These are phyloP conservation scores for Leccinum subfulvum DNA, from an alignment of 1,284 basidiomycete genomes.

Conservation along the genomic window DNA sequence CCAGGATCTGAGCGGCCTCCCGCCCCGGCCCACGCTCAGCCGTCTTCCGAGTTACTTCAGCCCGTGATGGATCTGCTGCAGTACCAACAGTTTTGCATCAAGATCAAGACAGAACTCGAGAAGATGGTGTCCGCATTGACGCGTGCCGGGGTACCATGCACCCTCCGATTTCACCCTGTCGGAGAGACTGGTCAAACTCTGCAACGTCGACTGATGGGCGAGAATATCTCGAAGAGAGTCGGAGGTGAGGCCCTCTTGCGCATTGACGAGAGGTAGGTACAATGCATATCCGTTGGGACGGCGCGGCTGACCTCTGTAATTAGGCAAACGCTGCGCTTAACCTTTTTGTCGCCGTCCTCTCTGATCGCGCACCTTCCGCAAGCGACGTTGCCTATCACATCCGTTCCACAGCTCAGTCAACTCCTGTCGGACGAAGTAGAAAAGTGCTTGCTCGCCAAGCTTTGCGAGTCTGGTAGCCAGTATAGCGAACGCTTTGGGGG, in stretches of 20 bases:
- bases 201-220: conserved; percentile 29
- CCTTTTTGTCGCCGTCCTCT: conserved; percentile 68
- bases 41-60: conserved; percentile 50
- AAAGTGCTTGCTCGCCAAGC: conserved; percentile 58
- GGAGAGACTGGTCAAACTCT: conserved; percentile 66
- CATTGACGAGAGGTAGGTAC: conserved; percentile 57
- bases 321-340: conserved; percentile 71
- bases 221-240: conserved; percentile 38
- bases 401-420: conserved; percentile 71
- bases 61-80: conserved; percentile 74
- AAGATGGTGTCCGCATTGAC: conserved; percentile 49
- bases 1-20: conserved; percentile 30
- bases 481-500: conserved; percentile 55
- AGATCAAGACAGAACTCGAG: conserved; percentile 57
- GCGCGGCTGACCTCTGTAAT: conserved; percentile 2
- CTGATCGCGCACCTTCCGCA: conserved; percentile 72
- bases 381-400: conserved; percentile 67
- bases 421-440: conserved; percentile 74
- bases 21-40: conserved; percentile 8
- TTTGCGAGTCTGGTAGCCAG: conserved; percentile 64
- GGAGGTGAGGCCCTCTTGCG: conserved; percentile 69
- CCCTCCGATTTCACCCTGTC: conserved; percentile 58
- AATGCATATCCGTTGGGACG: neutral
- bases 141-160: conserved; percentile 54
- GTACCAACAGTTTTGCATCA: conserved; percentile 69